A percentile compares a stretch with the other conserved stretches of the same genome.
These are phyloP conservation scores for Neurospora sp. DNA, from an alignment of 495 filamentous ascomycete species.

Conservation along the genomic window DNA sequence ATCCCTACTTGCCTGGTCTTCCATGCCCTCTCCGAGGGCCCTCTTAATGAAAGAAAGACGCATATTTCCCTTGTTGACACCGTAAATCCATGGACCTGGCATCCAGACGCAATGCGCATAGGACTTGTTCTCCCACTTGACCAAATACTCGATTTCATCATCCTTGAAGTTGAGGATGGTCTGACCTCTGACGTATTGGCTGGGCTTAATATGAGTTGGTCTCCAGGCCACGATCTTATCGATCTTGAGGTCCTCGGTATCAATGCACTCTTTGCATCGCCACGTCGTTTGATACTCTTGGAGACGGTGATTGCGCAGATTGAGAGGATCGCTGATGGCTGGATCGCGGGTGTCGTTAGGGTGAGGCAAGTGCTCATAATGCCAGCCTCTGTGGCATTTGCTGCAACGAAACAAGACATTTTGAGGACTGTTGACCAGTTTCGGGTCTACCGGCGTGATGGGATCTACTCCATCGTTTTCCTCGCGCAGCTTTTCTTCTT, in stretches of 20 bases:
- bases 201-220: conserved; percentile 38
- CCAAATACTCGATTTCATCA: conserved; percentile 74
- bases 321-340: conserved; percentile 26
- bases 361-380: conserved; percentile 68
- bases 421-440: conserved; percentile 60
- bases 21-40: conserved; percentile 38
- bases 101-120: conserved; percentile 77
- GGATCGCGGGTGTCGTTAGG: conserved; percentile 23
- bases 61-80: conserved; percentile 53
- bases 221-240: conserved; percentile 79
- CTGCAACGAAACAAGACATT: conserved; percentile 78
- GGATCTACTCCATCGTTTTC: conserved; percentile 74
- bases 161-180: conserved; percentile 43
- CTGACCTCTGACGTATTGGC: conserved; percentile 36
- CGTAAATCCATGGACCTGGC: conserved; percentile 82
- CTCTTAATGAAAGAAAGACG: conserved; percentile 64
- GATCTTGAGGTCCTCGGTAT: conserved; percentile 46
- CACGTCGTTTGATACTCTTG: conserved; percentile 57
- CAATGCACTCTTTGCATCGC: conserved; percentile 64
- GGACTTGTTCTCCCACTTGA: conserved; percentile 75
- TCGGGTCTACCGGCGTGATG: conserved; percentile 47
- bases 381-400: conserved; percentile 67
- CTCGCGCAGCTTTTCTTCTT: conserved; percentile 71
- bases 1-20: conserved; percentile 7
- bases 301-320: conserved; percentile 27